phyloP scores from a whole-genome alignment of 192 early-diverging fungal genomes.

The Dimargaris cristalligena region DNA sequence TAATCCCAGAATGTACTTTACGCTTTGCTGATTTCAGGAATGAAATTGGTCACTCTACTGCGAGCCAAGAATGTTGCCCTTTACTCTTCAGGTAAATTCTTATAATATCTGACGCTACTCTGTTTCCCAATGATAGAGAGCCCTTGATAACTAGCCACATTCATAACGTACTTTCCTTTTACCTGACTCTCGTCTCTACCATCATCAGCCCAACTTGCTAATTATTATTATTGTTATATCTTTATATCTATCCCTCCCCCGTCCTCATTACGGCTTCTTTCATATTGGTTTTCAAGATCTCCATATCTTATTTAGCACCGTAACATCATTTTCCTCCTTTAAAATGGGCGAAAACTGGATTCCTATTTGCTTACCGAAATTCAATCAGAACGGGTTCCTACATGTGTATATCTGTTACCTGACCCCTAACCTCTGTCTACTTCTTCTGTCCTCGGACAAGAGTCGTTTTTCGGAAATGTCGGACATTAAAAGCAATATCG shows the following conservation, averaged over 20 bases:
- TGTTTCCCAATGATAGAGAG: too few relatives aligned
- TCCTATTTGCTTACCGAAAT: slow-evolving; percentile 83
- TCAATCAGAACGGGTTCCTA: slow-evolving; percentile 75
- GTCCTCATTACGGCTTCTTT: too few relatives aligned
- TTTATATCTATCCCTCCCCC: too few relatives aligned
- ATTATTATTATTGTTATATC: not conserved
- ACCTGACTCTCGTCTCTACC: not conserved
- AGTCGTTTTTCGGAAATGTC: slow-evolving; percentile 71
- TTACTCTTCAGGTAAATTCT: slow-evolving; percentile 43
- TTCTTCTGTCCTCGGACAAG: slow-evolving; percentile 60
- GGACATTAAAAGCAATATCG: slow-evolving; percentile 45
- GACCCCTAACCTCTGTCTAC: slow-evolving; percentile 45
- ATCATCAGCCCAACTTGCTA: not conserved
- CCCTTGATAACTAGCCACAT: too few relatives aligned
- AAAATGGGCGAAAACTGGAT: slow-evolving; percentile 77
- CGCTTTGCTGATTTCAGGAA: slow-evolving; percentile 59
- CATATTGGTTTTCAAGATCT: slow-evolving; percentile 31
- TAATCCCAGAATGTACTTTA: slow-evolving; percentile 51
- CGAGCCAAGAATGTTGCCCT: slow-evolving; percentile 60
- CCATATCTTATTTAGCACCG: slow-evolving; percentile 66
- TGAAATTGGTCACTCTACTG: slow-evolving; percentile 55
- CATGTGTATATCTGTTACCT: slow-evolving; percentile 78
- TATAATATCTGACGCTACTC: not conserved
- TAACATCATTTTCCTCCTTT: slow-evolving; percentile 56
- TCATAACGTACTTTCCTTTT: too few relatives aligned